Base-by-base conservation (phyloP, 495 filamentous ascomycete species). In the Coniosporium apollinis region DNA sequence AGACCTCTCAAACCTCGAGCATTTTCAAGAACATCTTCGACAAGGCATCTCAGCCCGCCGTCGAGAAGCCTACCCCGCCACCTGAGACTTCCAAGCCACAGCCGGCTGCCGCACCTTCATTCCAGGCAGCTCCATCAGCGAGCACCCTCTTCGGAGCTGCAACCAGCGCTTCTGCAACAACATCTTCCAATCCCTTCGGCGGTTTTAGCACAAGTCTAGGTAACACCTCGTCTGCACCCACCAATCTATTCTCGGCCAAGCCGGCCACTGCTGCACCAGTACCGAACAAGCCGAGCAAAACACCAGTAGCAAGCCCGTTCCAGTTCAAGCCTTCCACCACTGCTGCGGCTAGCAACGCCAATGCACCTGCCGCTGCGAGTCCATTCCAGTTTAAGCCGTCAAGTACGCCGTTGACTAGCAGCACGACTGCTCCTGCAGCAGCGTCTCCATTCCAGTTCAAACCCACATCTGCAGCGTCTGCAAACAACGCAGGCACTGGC, bases 391-490 rank as follows among this genome's bases (percentile, higher is more conserved):
- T 26, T 13, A 34, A 19, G 14, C 15, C 14, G 4, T 16, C 18
- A 37, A 6, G 14, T 37, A 11, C 20, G 34, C 20, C 29, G 15
- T 2, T 14, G 28, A 14, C 21, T 18, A 16, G 26, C 28, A 7
- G 17, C 3, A 7, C 4, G 22, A 11, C 37, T 7, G 31, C 30
- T n/a, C 18, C 36, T 5, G 26, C 8, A 4, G 37, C n/a, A n/a
- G n/a, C n/a, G n/a, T n/a, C n/a, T n/a, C n/a, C n/a, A n/a, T n/a
- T n/a, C n/a, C n/a, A 30, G 17, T 36, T 40, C 19, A 22, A 29
- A 33, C 39, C 39, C 2, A 19, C 35, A 5, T 31, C 34, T 29
- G 14, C 28, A n/a, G 34, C 35, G 16, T 16, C 42, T 7, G 37
- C 38, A n/a, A n/a, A n/a, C n/a, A n/a, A n/a, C n/a, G n/a, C n/a